Conservation (phyloP, 164 flowering plant species). For the Kingdonia uniflora region DNA sequence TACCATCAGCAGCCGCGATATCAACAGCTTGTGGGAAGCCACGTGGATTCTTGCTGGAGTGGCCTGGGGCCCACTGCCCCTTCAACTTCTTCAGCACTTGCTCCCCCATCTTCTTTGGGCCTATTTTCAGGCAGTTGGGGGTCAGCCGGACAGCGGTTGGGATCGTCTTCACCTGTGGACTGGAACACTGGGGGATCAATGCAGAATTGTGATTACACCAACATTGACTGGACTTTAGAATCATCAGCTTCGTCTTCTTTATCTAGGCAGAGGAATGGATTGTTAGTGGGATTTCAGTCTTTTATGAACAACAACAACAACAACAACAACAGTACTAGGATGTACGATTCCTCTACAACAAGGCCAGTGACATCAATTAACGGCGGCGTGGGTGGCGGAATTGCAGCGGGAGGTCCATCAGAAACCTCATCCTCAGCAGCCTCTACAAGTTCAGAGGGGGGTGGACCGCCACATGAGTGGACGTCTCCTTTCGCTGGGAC, state of each 20-base stretch:
- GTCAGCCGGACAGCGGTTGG: slow-evolving; percentile 35
- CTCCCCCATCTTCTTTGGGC: slow-evolving; percentile 57
- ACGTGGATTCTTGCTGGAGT: slow-evolving; percentile 19
- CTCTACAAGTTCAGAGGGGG: slow-evolving; percentile 17
- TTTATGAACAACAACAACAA: slow-evolving; percentile 20
- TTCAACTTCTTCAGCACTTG: slow-evolving; percentile 21
- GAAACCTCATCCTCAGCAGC: slow-evolving; percentile 12
- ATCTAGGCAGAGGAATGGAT: slow-evolving; percentile 14
- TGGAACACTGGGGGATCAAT: slow-evolving; percentile 51
- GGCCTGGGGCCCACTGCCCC: slow-evolving; percentile 18
- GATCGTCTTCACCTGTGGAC: slow-evolving; percentile 49
- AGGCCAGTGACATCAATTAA: slow-evolving; percentile 14
- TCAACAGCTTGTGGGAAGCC: slow-evolving; percentile 16
- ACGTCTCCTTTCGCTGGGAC: slow-evolving; percentile 62
- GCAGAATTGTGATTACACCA: slow-evolving; percentile 50
- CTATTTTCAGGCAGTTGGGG: slow-evolving; percentile 45
- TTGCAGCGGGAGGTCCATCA: slow-evolving; percentile 29
- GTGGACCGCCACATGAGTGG: slow-evolving; percentile 41
- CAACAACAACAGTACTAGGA: slow-evolving; percentile 9
- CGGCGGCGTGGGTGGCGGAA: slow-evolving; percentile 19
- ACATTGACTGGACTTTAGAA: slow-evolving; percentile 70
- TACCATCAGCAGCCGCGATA: slow-evolving; percentile 29
- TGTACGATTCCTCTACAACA: slow-evolving; percentile 19
- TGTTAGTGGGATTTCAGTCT: slow-evolving; percentile 31
- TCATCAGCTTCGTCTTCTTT: slow-evolving; percentile 18